Percentiles rank a stretch among this genome's conserved stretches.
These are phyloP conservation scores for Lipomyces yarrowii DNA, from an alignment of 1,139 yeast species.

Conservation along the genomic window DNA sequence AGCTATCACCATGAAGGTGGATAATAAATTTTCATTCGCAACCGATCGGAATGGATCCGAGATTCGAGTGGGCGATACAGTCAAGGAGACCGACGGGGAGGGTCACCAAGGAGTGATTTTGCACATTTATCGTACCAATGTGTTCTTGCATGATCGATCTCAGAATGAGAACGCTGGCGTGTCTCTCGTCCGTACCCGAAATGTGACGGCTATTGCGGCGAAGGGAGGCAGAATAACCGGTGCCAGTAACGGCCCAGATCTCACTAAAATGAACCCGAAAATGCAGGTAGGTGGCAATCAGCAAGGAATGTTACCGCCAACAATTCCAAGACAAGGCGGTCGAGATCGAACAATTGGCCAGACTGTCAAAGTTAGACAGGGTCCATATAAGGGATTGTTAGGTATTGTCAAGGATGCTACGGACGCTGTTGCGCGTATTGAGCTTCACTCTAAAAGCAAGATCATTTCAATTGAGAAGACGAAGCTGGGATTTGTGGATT, in stretches of 20 bases:
- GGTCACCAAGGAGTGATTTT: constrained; percentile 85
- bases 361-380: constrained; percentile 78
- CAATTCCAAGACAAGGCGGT: constrained; percentile 58
- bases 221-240: constrained; percentile 64
- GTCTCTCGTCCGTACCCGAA: constrained; percentile 74
- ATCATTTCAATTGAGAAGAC: constrained; percentile 81
- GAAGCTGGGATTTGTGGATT: constrained; percentile 67
- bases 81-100: constrained; percentile 77
- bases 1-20: constrained; percentile 76
- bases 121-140: constrained; percentile 77
- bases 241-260: constrained; percentile 61
- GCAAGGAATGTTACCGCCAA: constrained; percentile 58
- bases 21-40: constrained; percentile 71
- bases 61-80: constrained; percentile 86
- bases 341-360: constrained; percentile 81
- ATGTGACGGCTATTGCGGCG: constrained; percentile 81
- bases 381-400: constrained; percentile 90
- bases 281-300: constrained; percentile 47
- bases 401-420: constrained; percentile 94
- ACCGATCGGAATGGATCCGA: constrained; percentile 87
- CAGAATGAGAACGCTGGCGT: constrained; percentile 88
- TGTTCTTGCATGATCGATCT: constrained; percentile 79
- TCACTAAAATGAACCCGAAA: constrained; percentile 85
- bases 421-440: constrained; percentile 88
- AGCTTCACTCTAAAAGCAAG: constrained; percentile 88